Conservation (phyloP, 129 eudicot species). For the Centrapalus pauciflorus region DNA sequence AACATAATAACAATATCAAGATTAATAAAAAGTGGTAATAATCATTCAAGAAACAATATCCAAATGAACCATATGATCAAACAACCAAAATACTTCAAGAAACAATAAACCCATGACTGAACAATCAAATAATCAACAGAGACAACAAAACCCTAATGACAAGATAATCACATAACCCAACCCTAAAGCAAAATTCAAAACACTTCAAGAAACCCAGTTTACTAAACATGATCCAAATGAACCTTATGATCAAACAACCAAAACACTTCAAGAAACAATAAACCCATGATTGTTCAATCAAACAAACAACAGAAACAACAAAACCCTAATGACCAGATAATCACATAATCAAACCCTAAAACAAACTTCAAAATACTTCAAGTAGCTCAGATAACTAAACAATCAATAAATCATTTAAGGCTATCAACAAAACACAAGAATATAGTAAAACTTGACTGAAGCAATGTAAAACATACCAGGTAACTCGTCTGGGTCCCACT, state of each 20-base stretch:
- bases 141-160: neutral
- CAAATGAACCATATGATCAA: neutral
- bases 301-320: neutral
- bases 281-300: neutral
- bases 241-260: neutral
- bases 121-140: neutral
- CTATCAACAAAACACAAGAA: neutral
- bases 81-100: neutral
- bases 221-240: neutral
- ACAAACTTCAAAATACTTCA: constrained; percentile 1
- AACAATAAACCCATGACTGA: neutral
- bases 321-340: neutral
- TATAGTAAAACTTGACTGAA: neutral
- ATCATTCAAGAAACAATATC: neutral
- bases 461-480: constrained; percentile 52
- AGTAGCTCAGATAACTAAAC: neutral
- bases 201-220: neutral
- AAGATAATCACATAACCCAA: neutral
- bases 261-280: neutral
- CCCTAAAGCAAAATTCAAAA: neutral
- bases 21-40: neutral
- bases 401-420: neutral
- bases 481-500: constrained; percentile 74
- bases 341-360: neutral
- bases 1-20: neutral